A percentile compares a stretch with the other conserved stretches of the same genome.
These are phyloP conservation scores for Aspergillus sp. DNA, from an alignment of 2,329 filamentous ascomycete genomes.

Conservation along the genomic window DNA sequence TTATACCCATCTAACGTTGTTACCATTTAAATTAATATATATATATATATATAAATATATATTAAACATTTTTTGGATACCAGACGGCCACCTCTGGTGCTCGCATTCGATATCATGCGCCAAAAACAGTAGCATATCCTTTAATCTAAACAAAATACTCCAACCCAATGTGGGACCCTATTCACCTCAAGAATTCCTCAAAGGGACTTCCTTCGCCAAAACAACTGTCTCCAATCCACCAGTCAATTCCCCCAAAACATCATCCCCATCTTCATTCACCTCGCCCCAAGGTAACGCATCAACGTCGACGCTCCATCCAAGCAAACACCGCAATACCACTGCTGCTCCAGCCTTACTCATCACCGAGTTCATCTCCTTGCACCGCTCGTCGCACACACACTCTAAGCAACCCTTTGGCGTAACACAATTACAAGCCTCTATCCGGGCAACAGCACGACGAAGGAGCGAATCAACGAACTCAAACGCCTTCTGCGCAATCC, in stretches of 20 bases:
- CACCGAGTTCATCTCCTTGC: conserved; percentile 83
- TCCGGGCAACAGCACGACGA: conserved; percentile 70
- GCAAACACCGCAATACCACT: conserved; percentile 74
- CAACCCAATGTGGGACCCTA: not conserved
- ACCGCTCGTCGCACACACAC: conserved; percentile 82
- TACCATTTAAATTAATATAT: not conserved
- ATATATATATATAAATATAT: not conserved
- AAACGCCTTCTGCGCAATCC: conserved; percentile 89
- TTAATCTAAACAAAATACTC: not conserved
- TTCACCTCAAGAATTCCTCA: conserved; percentile 8
- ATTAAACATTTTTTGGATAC: not conserved
- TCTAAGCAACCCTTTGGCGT: conserved; percentile 74
- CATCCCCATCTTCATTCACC: conserved; percentile 75
- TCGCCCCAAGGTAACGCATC: conserved; percentile 84
- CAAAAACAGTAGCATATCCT: not conserved
- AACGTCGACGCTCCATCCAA: conserved; percentile 76
- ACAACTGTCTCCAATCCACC: conserved; percentile 81
- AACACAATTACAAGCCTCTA: conserved; percentile 73
- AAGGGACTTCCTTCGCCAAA: conserved; percentile 64
- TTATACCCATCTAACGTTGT: conserved; percentile 9
- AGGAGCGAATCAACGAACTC: conserved; percentile 84
- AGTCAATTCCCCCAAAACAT: conserved; percentile 64
- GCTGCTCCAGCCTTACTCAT: conserved; percentile 89
- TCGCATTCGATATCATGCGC: not conserved
- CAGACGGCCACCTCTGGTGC: not conserved